Conservation (phyloP, 192 early-diverging fungal species). For the Fimicolochytrium jonesii region DNA sequence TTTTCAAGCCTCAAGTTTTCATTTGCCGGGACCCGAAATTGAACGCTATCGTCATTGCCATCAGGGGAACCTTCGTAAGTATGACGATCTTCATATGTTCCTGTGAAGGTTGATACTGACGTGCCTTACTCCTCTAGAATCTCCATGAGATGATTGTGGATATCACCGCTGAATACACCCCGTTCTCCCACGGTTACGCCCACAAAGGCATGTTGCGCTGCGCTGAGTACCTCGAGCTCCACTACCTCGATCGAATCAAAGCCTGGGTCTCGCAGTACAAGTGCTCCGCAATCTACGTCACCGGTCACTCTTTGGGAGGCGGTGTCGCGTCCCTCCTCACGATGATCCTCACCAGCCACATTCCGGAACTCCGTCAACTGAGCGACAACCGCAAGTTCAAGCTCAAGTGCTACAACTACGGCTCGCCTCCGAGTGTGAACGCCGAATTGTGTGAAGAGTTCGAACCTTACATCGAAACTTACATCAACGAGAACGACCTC, state of each 20-base stretch:
- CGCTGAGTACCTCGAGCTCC: conserved; percentile 34
- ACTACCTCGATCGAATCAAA: conserved; percentile 33
- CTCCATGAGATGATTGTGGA: conserved; percentile 37
- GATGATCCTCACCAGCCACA: conserved; percentile 27
- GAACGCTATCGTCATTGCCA: conserved; percentile 36
- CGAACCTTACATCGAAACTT: conserved; percentile 29
- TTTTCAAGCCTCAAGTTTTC: conserved; percentile 38
- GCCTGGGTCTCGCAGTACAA: conserved; percentile 30
- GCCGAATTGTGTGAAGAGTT: conserved; percentile 26
- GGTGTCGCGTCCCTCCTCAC: conserved; percentile 32
- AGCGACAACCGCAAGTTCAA: conserved; percentile 23
- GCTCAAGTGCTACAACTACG: conserved; percentile 35
- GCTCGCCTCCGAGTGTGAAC: conserved; percentile 36
- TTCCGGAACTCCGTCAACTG: conserved; percentile 14
- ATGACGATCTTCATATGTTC: background rate
- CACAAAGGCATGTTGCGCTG: conserved; percentile 39
- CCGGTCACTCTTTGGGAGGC: conserved; percentile 44
- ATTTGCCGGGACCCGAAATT: conserved; percentile 29
- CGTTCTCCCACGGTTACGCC: conserved; percentile 32
- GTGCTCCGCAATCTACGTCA: conserved; percentile 26
- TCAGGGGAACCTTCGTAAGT: conserved; percentile 38
- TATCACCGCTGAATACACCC: conserved; percentile 39
- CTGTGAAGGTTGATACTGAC: background rate
- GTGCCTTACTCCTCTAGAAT: background rate
- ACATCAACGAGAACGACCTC: conserved; percentile 47